These are phyloP conservation scores for Microascus cirrosus DNA, from an alignment of 2,329 filamentous ascomycete genomes.

Conservation along the genomic window DNA sequence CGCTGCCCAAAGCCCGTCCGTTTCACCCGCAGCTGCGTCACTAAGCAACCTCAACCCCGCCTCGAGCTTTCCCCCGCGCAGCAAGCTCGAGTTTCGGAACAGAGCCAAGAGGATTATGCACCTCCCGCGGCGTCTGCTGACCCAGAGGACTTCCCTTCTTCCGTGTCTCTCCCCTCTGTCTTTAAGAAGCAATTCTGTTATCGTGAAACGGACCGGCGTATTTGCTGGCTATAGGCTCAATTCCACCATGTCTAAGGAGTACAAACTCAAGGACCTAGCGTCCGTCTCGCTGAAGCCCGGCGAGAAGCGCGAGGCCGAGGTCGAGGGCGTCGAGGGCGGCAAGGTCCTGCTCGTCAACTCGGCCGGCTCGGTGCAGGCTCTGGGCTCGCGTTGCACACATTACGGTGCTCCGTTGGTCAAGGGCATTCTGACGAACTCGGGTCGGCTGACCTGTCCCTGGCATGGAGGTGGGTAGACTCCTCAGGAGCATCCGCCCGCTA, in stretches of 20 bases:
- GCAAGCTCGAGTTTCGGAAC: background rate
- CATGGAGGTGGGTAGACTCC: conserved; percentile 76
- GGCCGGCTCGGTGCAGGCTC: conserved; percentile 63
- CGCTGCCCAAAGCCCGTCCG: background rate
- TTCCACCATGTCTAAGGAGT: conserved; percentile 30
- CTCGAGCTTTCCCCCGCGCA: background rate
- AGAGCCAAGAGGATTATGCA: background rate
- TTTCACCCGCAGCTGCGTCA: background rate
- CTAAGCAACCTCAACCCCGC: background rate
- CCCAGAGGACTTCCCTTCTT: background rate
- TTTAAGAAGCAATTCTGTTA: background rate
- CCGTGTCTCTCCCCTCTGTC: background rate
- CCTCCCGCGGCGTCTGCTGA: background rate
- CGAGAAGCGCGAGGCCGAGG: conserved; percentile 79
- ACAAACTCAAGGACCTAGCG: conserved; percentile 64
- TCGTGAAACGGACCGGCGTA: background rate
- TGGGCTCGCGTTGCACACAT: conserved; percentile 78
- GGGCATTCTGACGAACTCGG: conserved; percentile 72
- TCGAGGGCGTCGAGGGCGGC: conserved; percentile 76
- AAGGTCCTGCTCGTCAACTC: conserved; percentile 82
- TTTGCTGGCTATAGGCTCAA: background rate
- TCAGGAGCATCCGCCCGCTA: too few relatives aligned
- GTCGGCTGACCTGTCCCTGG: conserved; percentile 88
- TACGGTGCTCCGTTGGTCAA: conserved; percentile 85
- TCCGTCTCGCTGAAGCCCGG: conserved; percentile 66